Conservation (phyloP, 1,139 yeast species). For the Sugiyamaella japonica region DNA sequence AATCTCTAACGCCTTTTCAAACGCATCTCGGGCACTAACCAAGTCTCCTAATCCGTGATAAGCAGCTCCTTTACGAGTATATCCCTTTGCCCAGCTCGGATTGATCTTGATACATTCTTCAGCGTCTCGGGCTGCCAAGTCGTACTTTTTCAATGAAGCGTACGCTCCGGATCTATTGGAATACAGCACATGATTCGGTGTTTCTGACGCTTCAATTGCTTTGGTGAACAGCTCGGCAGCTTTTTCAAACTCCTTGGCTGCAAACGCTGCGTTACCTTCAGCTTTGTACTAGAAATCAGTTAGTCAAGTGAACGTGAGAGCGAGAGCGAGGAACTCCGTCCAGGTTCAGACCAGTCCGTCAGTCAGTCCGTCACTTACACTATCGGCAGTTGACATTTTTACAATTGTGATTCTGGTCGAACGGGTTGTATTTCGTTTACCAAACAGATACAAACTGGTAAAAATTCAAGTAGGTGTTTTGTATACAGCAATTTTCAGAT, state of each 20-base stretch:
- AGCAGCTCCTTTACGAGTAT: constrained; percentile 92
- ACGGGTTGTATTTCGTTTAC: neutral
- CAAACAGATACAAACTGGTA: neutral
- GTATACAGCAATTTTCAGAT: neutral
- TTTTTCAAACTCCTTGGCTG: constrained; percentile 75
- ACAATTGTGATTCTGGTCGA: neutral
- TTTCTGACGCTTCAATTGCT: constrained; percentile 81
- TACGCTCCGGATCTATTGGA: constrained; percentile 94
- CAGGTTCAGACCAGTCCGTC: too few relatives aligned
- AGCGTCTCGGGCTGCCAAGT: constrained; percentile 79
- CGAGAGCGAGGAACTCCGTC: too few relatives aligned
- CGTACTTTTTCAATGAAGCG: constrained; percentile 74
- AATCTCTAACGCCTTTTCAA: constrained; percentile 77
- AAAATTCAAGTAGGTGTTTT: neutral
- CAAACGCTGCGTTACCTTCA: constrained; percentile 87
- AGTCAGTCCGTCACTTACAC: too few relatives aligned
- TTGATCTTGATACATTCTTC: constrained; percentile 76
- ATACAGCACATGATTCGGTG: constrained; percentile 85
- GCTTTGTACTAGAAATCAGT: constrained; percentile 36
- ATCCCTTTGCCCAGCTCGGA: constrained; percentile 91
- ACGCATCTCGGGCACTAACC: constrained; percentile 56
- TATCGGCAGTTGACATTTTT: constrained; percentile 32
- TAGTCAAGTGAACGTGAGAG: neutral
- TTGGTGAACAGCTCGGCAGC: constrained; percentile 81
- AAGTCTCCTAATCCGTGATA: constrained; percentile 78